A percentile compares a stretch with the other conserved stretches of the same genome.
Conservation (phyloP, 805 yeast genomes). For the Ogataea pini region DNA sequence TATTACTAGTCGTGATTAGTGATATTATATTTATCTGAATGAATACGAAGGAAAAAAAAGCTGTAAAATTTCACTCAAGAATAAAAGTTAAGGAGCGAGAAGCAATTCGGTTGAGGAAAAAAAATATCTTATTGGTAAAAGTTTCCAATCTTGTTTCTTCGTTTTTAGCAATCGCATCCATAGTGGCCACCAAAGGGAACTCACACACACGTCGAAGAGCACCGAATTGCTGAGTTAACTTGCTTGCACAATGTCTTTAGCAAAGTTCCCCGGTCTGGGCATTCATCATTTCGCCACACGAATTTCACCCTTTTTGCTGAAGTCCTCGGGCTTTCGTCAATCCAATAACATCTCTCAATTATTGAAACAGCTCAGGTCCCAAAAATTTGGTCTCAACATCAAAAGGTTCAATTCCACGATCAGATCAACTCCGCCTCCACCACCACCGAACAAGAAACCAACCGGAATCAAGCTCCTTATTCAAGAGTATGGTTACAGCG, state of each 20-base stretch:
- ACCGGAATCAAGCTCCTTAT: slow-evolving; percentile 63
- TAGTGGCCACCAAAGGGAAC: background rate
- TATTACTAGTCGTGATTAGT: too few relatives aligned
- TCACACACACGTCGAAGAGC: background rate
- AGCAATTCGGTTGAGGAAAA: too few relatives aligned
- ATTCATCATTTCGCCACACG: slow-evolving; percentile 4
- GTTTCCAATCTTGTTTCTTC: background rate
- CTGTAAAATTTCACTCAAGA: too few relatives aligned
- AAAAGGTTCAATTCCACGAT: slow-evolving; percentile 24
- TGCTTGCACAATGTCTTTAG: background rate
- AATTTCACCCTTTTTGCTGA: background rate
- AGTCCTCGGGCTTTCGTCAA: background rate
- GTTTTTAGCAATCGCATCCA: background rate
- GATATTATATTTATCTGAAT: too few relatives aligned
- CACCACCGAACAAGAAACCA: slow-evolving; percentile 32
- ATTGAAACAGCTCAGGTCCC: slow-evolving; percentile 1
- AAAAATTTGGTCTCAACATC: background rate
- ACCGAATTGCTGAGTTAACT: too few relatives aligned
- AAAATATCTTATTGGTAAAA: too few relatives aligned
- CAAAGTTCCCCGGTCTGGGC: background rate
- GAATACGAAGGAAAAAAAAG: too few relatives aligned
- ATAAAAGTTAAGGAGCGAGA: too few relatives aligned
- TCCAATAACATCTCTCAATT: background rate
- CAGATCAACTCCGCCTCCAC: slow-evolving; percentile 6
- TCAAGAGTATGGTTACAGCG: slow-evolving; percentile 89